These are phyloP conservation scores for Xylaria arbuscula DNA, from an alignment of 2,329 filamentous ascomycete species.

Conservation along the genomic window DNA sequence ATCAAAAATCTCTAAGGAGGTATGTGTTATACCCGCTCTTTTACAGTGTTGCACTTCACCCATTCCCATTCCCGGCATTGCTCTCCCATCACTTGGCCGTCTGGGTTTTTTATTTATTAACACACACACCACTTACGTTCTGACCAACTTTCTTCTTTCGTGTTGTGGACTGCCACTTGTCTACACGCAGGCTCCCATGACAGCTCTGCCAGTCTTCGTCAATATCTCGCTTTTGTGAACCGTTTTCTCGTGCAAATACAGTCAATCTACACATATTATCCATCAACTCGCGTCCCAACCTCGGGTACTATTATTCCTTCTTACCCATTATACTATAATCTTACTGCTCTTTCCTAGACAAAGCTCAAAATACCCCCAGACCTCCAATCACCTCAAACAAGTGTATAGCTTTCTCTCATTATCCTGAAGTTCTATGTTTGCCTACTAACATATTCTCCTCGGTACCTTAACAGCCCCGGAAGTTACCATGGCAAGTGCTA, in stretches of 20 bases:
- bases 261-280: neutral
- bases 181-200: neutral
- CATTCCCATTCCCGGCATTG: neutral
- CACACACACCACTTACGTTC: neutral
- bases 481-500: slow-evolving; percentile 15
- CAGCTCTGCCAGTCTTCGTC: neutral
- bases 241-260: neutral
- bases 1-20: neutral
- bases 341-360: neutral
- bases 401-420: neutral
- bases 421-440: neutral
- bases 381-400: neutral
- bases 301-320: neutral
- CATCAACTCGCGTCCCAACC: neutral
- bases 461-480: neutral
- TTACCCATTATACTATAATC: neutral
- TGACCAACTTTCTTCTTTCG: neutral
- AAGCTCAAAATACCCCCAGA: neutral
- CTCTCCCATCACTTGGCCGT: neutral
- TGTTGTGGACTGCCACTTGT: neutral
- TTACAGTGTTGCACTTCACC: neutral
- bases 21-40: neutral
- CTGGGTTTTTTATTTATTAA: no score
- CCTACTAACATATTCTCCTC: neutral
- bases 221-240: neutral